Evolutionary conservation across 495 filamentous ascomycete genomes (phyloP), one percentile per base, ranked within the genome.

Genomic region (Echria macrotheca): DNA sequence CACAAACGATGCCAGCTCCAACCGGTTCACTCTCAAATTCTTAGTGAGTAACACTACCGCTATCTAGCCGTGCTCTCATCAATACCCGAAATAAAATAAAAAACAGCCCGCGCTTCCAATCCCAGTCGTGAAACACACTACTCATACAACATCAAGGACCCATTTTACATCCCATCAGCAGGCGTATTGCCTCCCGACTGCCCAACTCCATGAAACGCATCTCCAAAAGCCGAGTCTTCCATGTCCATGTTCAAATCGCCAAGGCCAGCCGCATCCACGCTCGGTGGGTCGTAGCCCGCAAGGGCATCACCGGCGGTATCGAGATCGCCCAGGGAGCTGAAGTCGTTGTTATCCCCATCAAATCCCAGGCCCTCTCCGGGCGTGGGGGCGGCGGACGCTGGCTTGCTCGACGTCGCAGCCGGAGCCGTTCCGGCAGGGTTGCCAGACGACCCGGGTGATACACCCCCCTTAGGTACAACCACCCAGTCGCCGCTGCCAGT

Each of bases 211-310:
- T 80, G 75, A 44, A 79, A 78, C 11, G 77, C 77, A 32, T 80
- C 74, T 1, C 76, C 77, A 56, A 80, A 80, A 8, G 74, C 75
- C 12, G 69, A 72, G 56, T 79, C 76, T 49, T 78, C 75, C 70
- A 79, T 69, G 14, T 66, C 70, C 53, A 70, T 58, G 37, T 70
- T 63, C 47, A 77, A 54, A 49, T 76, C 70, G 10, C 64, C 68
- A 5, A 68, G 65, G 4, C 61, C 73, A 22, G 56, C 66, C 2
- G 49, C 64, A 36, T 62, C 67, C 11, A 60, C 49, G 18, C 54
- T 56, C 1, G 54, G 49, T 7, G 44, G 47, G 26, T 69, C 66
- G 39, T 73, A 75, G n/a, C 65, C 61, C 1, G 67, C 71, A 17
- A 74, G 51, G 1, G 67, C 73, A 51, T 75, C 73, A 4, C 70